phyloP scores from a whole-genome alignment of 2,329 filamentous ascomycete genomes.

The Ophiostoma tasmaniense region DNA sequence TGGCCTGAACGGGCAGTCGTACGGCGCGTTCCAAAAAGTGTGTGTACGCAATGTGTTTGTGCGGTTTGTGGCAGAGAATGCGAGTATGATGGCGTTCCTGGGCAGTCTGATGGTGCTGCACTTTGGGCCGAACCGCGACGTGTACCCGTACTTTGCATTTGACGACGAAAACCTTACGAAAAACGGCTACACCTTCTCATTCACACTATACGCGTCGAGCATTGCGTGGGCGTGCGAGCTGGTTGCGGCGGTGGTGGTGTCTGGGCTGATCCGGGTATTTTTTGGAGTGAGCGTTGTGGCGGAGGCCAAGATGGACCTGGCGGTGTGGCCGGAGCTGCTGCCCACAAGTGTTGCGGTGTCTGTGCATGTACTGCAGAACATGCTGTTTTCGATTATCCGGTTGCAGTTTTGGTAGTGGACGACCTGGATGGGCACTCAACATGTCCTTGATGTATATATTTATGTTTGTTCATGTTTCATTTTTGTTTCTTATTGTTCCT shows the following conservation, averaged over 20 bases:
- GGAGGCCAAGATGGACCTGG: constrained; percentile 56
- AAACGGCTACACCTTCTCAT: constrained; percentile 47
- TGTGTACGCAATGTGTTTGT: constrained; percentile 60
- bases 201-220: constrained; percentile 55
- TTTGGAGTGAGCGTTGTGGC: constrained; percentile 55
- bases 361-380: constrained; percentile 62
- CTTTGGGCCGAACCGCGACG: constrained; percentile 57
- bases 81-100: constrained; percentile 59
- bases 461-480: neutral
- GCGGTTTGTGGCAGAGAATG: constrained; percentile 57
- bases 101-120: constrained; percentile 58
- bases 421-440: neutral
- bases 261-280: constrained; percentile 47
- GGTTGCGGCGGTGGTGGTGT: constrained; percentile 50
- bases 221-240: constrained; percentile 62
- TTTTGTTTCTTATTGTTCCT: neutral
- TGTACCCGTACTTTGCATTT: constrained; percentile 64
- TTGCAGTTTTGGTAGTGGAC: constrained; percentile 42
- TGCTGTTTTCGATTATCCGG: constrained; percentile 61
- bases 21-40: constrained; percentile 56
- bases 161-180: constrained; percentile 32
- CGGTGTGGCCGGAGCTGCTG: constrained; percentile 58
- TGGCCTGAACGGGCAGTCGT: constrained; percentile 50
- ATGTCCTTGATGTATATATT: neutral
- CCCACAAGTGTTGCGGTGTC: constrained; percentile 58